These are phyloP conservation scores for Vanderwaltozyma verrucispora DNA, from an alignment of 805 yeast genomes.

Conservation along the genomic window DNA sequence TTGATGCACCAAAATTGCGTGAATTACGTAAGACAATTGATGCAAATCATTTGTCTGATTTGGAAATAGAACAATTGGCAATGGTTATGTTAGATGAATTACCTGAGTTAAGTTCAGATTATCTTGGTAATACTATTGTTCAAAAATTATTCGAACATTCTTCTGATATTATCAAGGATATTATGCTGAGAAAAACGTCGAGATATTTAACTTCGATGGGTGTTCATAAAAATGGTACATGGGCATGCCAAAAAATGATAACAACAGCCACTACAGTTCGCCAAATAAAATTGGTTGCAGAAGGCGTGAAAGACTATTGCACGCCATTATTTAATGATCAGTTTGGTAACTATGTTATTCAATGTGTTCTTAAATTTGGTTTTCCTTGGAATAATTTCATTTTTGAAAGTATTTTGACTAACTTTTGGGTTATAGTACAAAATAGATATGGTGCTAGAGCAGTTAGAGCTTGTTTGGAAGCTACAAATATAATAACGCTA, in stretches of 20 bases:
- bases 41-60: slow-evolving; percentile 38
- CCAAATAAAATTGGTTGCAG: slow-evolving; percentile 55
- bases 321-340: slow-evolving; percentile 87
- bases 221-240: slow-evolving; percentile 94
- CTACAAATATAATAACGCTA: slow-evolving; percentile 45
- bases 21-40: slow-evolving; percentile 75
- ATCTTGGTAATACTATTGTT: slow-evolving; percentile 90
- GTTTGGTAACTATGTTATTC: slow-evolving; percentile 93
- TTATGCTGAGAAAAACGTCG: slow-evolving; percentile 67
- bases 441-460: slow-evolving; percentile 95
- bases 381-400: slow-evolving; percentile 84
- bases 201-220: slow-evolving; percentile 86
- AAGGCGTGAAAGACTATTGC: slow-evolving; percentile 67
- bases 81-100: slow-evolving; percentile 78
- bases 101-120: slow-evolving; percentile 86
- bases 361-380: slow-evolving; percentile 86
- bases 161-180: slow-evolving; percentile 59
- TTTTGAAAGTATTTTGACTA: slow-evolving; percentile 68
- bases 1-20: slow-evolving; percentile 80
- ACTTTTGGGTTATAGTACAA: slow-evolving; percentile 70
- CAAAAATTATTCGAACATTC: slow-evolving; percentile 77
- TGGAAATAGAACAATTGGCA: slow-evolving; percentile 73
- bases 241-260: slow-evolving; percentile 97
- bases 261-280: slow-evolving; percentile 55
- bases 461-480: slow-evolving; percentile 83